Conservation (phyloP, 768 basidiomycete genomes). For the Lactifluus pinguis region DNA sequence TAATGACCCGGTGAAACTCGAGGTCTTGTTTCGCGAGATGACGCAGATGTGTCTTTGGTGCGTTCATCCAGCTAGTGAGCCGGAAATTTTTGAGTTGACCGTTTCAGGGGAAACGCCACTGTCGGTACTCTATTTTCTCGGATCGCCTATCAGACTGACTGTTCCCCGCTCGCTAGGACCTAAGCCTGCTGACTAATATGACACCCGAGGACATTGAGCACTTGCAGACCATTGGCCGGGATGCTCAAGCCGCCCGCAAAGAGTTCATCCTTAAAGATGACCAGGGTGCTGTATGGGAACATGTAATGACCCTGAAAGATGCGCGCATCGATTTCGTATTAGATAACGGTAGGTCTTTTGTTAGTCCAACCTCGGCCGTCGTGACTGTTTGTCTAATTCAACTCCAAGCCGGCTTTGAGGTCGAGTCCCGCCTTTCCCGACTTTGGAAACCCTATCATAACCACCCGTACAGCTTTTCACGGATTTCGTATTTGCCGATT, state of each 20-base stretch:
- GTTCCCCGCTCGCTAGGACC: conserved; percentile 44
- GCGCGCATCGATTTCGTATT: conserved; percentile 77
- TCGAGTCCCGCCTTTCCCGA: conserved; percentile 24
- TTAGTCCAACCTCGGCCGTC: background rate
- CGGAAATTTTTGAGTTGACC: background rate
- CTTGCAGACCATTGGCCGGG: conserved; percentile 73
- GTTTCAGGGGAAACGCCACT: conserved; percentile 84
- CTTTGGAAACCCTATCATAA: background rate
- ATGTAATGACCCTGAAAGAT: conserved; percentile 44
- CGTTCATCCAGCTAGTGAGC: conserved; percentile 11
- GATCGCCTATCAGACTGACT: background rate
- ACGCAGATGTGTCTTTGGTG: conserved; percentile 85
- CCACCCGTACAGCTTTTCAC: conserved; percentile 67
- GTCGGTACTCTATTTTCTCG: conserved; percentile 34
- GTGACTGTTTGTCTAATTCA: background rate
- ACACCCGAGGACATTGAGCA: conserved; percentile 73
- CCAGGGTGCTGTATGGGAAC: conserved; percentile 62
- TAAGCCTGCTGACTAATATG: conserved; percentile 83
- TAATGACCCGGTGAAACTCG: conserved; percentile 44
- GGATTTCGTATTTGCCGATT: conserved; percentile 89
- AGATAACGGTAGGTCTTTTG: conserved; percentile 61
- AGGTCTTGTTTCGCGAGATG: conserved; percentile 72
- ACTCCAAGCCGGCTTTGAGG: conserved; percentile 82
- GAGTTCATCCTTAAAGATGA: conserved; percentile 83
- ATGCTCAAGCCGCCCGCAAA: conserved; percentile 69